Evolutionary conservation across 495 filamentous ascomycete species (phyloP), one percentile per base, ranked within the genome.

Genomic region (Amphirosellinia nigrospora): DNA sequence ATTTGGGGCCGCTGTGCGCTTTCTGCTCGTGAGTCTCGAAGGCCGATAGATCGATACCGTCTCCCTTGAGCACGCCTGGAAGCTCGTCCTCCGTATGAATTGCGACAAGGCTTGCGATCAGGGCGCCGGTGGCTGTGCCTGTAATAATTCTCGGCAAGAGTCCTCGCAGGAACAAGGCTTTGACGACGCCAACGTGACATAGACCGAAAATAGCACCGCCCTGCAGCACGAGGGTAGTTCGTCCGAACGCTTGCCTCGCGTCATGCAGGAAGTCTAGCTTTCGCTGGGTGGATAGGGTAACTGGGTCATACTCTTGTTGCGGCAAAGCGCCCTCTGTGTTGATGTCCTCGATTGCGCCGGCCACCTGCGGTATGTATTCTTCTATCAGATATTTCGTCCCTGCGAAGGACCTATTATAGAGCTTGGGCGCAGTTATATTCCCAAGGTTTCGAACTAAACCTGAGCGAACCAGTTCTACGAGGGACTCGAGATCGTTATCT

Each of bases 141-240:
- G 92, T 93, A 70, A 98, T 96, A 70, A 98, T 96, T 10, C 94
- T 86, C 19, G 95, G 95, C 36, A 98, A 80, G 15, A 97, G 80
- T 1, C 93, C 94, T n/a, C 91, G 85, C 15, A 93, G 80, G 81
- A 96, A 92, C 55, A 98, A 79, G 1, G 94, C 94, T 74, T 94
- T 96, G 58, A 97, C 92, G 0, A 98, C 93, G 1, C 95, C 95
- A 1, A 98, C 76, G 80, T 98, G 95, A 72, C 93, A 97, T 7
- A 97, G 80, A 0, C 94, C 95, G 73, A 98, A 98, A 43, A 96
- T 94, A 36, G 94, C 91, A 3, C 95, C 95, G 26, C 95, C 95
- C 76, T 97, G 94, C 4, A 98, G 79, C 15, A 97, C 91, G 55
- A 98, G 83, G 2, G 93, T 94, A 46, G 89, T 94, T 52, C 94